These are phyloP conservation scores for Plasmodium cynomolgi DNA, from an alignment of 169 alveolate genomes.

Conservation along the genomic window DNA sequence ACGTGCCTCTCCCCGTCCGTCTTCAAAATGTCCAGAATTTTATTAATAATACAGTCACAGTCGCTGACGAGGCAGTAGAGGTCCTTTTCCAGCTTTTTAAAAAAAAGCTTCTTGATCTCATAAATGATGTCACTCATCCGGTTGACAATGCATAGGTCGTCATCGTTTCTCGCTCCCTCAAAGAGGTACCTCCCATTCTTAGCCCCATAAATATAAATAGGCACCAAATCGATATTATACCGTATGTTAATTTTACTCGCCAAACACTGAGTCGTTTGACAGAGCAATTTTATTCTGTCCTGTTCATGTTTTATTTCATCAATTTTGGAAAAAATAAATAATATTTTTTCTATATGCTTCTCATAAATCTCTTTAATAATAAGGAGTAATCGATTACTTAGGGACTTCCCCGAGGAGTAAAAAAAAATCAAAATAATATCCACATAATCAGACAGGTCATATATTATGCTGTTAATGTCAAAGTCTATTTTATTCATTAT, in stretches of 20 bases:
- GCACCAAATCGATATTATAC: slow-evolving; percentile 76
- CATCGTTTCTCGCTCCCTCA: slow-evolving; percentile 11
- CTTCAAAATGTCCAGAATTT: slow-evolving; percentile 40
- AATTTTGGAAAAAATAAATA: slow-evolving; percentile 78
- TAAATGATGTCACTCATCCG: slow-evolving; percentile 50
- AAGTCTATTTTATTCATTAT: slow-evolving; percentile 81
- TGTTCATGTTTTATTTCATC: slow-evolving; percentile 81
- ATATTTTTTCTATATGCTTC: slow-evolving; percentile 76
- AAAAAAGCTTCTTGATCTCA: slow-evolving; percentile 54
- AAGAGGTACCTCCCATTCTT: slow-evolving; percentile 73
- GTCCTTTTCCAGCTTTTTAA: slow-evolving; percentile 47
- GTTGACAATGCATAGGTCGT: slow-evolving; percentile 48
- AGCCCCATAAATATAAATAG: slow-evolving; percentile 76
- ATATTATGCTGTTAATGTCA: slow-evolving; percentile 80
- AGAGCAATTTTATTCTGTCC: slow-evolving; percentile 77
- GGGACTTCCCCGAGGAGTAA: slow-evolving; percentile 85
- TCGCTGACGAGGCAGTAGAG: slow-evolving; percentile 41
- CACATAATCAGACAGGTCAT: slow-evolving; percentile 78
- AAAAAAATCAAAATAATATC: slow-evolving; percentile 84
- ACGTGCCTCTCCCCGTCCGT: slow-evolving; percentile 40
- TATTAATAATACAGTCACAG: slow-evolving; percentile 40
- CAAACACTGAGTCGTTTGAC: slow-evolving; percentile 80
- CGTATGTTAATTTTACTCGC: slow-evolving; percentile 71
- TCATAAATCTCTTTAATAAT: slow-evolving; percentile 75
- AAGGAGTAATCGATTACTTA: slow-evolving; percentile 81